Base-by-base conservation (phyloP, 2,329 filamentous ascomycete species). In the Remersonia thermophila region DNA sequence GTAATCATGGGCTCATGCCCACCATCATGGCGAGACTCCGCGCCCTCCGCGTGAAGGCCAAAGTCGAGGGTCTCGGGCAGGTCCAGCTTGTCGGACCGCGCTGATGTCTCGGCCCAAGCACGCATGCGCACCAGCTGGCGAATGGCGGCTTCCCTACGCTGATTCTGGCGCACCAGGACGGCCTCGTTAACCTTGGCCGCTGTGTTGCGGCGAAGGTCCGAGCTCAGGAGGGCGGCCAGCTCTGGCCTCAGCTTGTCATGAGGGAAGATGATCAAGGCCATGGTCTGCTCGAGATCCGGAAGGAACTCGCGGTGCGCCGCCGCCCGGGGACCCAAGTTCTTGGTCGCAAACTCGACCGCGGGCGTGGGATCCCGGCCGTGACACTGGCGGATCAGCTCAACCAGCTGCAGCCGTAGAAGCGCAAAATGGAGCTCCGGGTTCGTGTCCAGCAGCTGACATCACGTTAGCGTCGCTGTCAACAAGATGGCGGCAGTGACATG, bases 131-230 rank as follows among this genome's bases (percentile, higher is more conserved):
- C 77, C 3, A 98, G 67, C 45, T 82, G 75, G 38, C 82, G 73
- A 45, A 98, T 83, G 17, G 83, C 81, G 10, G 87, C 81, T 56
- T 94, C 84, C 42, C 80, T 74, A 43, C 77, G 70, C 47, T 77
- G 67, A 15, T 80, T 79, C 53, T 87, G 80, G 34, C 71, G 77
- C 38, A 73, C 67, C 17, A 96, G 63, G 36, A 98, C 85, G 9
- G 86, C 84, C 57, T 86, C 79, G 54, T 98, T 98, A 36, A 98
- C 91, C 48, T 73, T 72, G 42, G 79, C 78, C 4, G 91, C 91
- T n/a, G 95, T 86, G 30, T 80, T 74, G 47, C 79, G 76, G 42
- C 91, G 77, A 30, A 96, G 68, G 32, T 77, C 71, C 2, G 87
- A 83, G 47, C 93, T 73, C 13, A 98, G 65, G 18, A 98, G 66